Evolutionary conservation across 2,329 filamentous ascomycete genomes (phyloP).

Genomic region (Ceratocystis papillata): DNA sequence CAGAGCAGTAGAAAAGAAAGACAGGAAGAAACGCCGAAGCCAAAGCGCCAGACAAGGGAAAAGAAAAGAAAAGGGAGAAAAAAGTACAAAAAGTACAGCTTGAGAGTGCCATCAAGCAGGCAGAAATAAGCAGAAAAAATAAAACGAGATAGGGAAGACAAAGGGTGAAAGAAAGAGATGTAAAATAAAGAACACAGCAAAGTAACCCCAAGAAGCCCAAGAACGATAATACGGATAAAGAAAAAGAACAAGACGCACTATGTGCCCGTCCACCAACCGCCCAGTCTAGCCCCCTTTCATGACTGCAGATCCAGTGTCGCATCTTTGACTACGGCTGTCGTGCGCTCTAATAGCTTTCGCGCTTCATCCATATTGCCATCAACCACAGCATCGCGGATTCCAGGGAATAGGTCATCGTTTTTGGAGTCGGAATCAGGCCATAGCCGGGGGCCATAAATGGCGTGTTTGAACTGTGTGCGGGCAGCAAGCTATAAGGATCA

Average conservation of each 20-base stretch:
- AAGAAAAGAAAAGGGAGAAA: neutral
- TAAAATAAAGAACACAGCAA: constrained; percentile 15
- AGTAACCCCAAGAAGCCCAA: neutral
- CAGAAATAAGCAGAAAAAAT: constrained; percentile 5
- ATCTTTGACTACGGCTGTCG: constrained; percentile 53
- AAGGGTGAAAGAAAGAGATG: neutral
- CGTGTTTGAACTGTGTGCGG: constrained; percentile 86
- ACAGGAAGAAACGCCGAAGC: neutral
- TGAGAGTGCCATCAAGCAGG: neutral
- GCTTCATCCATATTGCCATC: constrained; percentile 59
- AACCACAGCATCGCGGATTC: constrained; percentile 71
- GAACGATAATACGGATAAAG: neutral
- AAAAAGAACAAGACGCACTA: neutral
- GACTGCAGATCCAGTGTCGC: constrained; percentile 40
- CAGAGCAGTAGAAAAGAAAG: neutral
- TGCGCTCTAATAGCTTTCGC: constrained; percentile 57
- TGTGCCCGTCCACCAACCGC: neutral
- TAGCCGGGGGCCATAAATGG: constrained; percentile 72
- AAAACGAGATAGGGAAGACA: neutral
- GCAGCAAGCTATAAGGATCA: constrained; percentile 54
- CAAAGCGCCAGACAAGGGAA: constrained; percentile 7
- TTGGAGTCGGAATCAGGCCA: constrained; percentile 56
- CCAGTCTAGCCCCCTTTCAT: constrained; percentile 18
- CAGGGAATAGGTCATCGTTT: constrained; percentile 54
- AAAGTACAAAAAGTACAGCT: neutral